Conservation (phyloP, 2,329 filamentous ascomycete species). For the Albifimbria verrucaria region DNA sequence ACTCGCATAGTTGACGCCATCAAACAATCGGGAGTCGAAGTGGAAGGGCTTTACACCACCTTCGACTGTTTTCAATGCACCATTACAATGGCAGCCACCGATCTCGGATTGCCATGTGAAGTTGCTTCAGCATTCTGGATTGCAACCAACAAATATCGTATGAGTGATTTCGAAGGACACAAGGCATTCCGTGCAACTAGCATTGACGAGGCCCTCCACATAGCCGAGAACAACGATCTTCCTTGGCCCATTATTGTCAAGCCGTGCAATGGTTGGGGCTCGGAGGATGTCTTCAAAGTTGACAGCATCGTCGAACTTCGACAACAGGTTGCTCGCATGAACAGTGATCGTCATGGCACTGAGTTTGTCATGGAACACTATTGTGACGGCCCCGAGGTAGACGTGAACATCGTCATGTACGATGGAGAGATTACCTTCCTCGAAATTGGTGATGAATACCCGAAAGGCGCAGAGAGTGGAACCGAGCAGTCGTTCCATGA, state of each 20-base stretch:
- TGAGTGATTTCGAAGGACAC: slow-evolving; percentile 6
- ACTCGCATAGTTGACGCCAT: slow-evolving; percentile 3
- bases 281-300: slow-evolving; percentile 14
- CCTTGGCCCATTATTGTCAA: slow-evolving; percentile 1
- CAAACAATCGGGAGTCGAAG: slow-evolving; percentile 5
- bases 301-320: slow-evolving; percentile 5
- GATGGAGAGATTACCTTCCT: slow-evolving; percentile 17
- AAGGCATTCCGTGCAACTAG: slow-evolving; percentile 6
- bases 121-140: slow-evolving; percentile 2
- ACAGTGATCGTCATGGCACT: slow-evolving; percentile 6
- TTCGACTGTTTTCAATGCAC: slow-evolving; percentile 2
- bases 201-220: slow-evolving; percentile 4
- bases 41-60: slow-evolving; percentile 9
- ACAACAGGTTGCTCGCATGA: slow-evolving; percentile 6
- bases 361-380: slow-evolving; percentile 16
- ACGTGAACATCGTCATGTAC: slow-evolving; percentile 15
- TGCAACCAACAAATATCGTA: slow-evolving; percentile 9
- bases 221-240: slow-evolving; percentile 4
- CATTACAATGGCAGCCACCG: slow-evolving; percentile 3
- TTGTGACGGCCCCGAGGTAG: slow-evolving; percentile 16
- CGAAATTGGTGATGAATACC: slow-evolving; percentile 15
- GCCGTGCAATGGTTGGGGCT: slow-evolving; percentile 3
- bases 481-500: too few relatives aligned
- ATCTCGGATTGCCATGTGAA: slow-evolving; percentile 5
- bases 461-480: slow-evolving; percentile 13